phyloP scores from a whole-genome alignment of 805 yeast genomes.

The Yarrowia sp. region DNA sequence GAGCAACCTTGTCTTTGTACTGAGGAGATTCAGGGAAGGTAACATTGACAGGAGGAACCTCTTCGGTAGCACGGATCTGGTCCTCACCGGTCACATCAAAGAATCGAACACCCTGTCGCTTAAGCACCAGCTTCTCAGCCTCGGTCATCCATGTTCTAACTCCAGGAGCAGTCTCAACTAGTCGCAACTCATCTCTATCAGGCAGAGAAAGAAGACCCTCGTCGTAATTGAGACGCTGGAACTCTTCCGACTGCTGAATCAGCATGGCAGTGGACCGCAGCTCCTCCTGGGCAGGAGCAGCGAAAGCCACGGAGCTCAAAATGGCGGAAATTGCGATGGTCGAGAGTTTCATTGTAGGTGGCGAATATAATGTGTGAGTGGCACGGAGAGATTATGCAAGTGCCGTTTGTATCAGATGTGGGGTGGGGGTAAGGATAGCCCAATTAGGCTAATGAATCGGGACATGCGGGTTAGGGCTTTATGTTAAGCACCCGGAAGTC shows the following conservation, averaged over 20 bases:
- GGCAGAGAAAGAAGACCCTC: slow-evolving; percentile 35
- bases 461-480: background rate
- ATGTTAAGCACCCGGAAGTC: too few relatives aligned
- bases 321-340: slow-evolving; percentile 21
- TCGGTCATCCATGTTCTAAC: slow-evolving; percentile 50
- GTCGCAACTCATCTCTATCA: slow-evolving; percentile 38
- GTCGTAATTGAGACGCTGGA: slow-evolving; percentile 32
- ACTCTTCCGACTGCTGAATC: slow-evolving; percentile 37
- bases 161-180: slow-evolving; percentile 41
- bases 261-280: slow-evolving; percentile 21
- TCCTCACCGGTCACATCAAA: slow-evolving; percentile 67
- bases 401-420: slow-evolving; percentile 29
- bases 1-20: slow-evolving; percentile 53
- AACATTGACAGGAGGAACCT: slow-evolving; percentile 49
- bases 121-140: slow-evolving; percentile 55
- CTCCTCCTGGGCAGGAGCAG: slow-evolving; percentile 24
- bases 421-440: slow-evolving; percentile 20
- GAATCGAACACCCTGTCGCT: slow-evolving; percentile 59
- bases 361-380: slow-evolving; percentile 14
- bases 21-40: slow-evolving; percentile 60
- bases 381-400: slow-evolving; percentile 10
- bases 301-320: slow-evolving; percentile 14
- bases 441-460: background rate
- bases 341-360: slow-evolving; percentile 17
- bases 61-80: slow-evolving; percentile 3